A percentile compares a stretch with the other conserved stretches of the same genome.
Conservation (phyloP, 2,329 filamentous ascomycete genomes). For the Zopfia rhizophila region DNA sequence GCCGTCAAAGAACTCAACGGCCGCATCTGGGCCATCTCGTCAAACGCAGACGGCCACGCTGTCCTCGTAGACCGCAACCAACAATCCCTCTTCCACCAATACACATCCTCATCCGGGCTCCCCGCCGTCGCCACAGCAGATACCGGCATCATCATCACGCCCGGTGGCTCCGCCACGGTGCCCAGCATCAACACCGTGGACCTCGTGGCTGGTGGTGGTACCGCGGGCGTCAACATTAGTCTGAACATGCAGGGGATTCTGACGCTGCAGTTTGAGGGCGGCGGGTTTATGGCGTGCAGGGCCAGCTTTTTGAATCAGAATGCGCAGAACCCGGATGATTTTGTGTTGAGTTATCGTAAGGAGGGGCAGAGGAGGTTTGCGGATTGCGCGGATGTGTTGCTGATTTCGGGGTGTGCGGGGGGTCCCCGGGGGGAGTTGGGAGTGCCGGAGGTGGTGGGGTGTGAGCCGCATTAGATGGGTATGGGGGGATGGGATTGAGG, state of each 20-base stretch:
- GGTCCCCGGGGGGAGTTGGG: too few relatives aligned
- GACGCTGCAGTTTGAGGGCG: conserved; percentile 7
- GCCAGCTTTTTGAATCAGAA: not conserved
- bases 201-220: conserved; percentile 7
- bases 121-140: conserved; percentile 2
- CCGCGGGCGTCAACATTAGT: conserved; percentile 2
- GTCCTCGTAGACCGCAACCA: not conserved
- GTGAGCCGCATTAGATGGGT: too few relatives aligned
- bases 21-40: conserved; percentile 6
- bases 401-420: too few relatives aligned
- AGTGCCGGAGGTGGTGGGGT: too few relatives aligned
- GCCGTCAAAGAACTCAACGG: conserved; percentile 6
- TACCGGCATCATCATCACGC: conserved; percentile 13
- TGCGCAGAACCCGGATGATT: too few relatives aligned
- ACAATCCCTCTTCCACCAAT: conserved; percentile 8
- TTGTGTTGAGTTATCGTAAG: conserved; percentile 9
- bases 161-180: conserved; percentile 18
- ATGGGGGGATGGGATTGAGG: too few relatives aligned
- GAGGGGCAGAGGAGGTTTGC: conserved; percentile 12
- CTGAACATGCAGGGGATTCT: not conserved
- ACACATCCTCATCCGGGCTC: not conserved
- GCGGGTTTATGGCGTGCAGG: conserved; percentile 9
- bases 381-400: conserved; percentile 2
- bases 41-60: not conserved
- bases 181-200: conserved; percentile 10